Conservation (phyloP, 2,329 filamentous ascomycete species). For the Biscogniauxia marginata region DNA sequence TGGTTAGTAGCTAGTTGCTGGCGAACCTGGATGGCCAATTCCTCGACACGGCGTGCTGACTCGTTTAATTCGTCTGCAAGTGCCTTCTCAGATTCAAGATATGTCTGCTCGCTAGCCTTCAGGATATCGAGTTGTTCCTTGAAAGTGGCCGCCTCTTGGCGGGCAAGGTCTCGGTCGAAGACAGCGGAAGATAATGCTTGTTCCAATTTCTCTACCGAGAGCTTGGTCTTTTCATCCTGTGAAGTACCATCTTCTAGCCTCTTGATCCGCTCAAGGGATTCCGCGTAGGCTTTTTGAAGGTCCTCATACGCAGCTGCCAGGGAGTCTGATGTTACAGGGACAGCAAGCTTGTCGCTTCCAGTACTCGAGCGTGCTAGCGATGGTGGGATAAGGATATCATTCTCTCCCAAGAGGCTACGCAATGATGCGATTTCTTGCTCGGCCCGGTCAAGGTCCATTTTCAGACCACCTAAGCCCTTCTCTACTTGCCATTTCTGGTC, state of each 20-base stretch:
- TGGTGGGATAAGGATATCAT: conserved; percentile 74
- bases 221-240: conserved; percentile 57
- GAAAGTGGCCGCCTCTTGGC: conserved; percentile 62
- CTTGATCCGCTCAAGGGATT: conserved; percentile 66
- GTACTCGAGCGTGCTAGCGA: conserved; percentile 48
- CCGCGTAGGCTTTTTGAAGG: conserved; percentile 68
- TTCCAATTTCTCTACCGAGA: conserved; percentile 65
- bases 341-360: conserved; percentile 39
- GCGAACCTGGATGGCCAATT: conserved; percentile 75
- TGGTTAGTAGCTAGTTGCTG: conserved; percentile 78
- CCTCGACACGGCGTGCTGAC: conserved; percentile 75
- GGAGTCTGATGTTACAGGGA: conserved; percentile 65
- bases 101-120: conserved; percentile 53
- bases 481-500: conserved; percentile 97
- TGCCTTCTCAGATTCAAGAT: conserved; percentile 59
- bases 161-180: conserved; percentile 70
- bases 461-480: conserved; percentile 81
- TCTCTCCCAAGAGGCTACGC: conserved; percentile 72
- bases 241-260: conserved; percentile 54
- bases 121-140: conserved; percentile 60
- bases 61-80: conserved; percentile 69
- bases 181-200: conserved; percentile 67
- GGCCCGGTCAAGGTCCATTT: conserved; percentile 95
- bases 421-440: conserved; percentile 90
- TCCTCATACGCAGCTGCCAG: conserved; percentile 73